Conservation (phyloP, 1,139 yeast genomes). For the Sugiyamaella paludigena region DNA sequence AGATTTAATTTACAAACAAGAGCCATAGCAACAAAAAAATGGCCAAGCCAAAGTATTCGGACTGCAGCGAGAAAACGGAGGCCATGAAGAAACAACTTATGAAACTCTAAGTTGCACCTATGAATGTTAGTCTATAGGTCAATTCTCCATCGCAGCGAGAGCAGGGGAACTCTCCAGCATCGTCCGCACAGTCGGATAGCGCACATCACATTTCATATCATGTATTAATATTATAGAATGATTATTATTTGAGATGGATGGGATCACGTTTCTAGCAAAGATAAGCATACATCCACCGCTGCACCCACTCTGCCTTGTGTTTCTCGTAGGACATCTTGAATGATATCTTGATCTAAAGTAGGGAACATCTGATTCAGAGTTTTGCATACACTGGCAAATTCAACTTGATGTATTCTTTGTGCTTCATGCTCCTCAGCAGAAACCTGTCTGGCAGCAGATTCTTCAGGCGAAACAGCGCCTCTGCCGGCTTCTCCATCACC, state of each 20-base stretch:
- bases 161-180: too few relatives aligned
- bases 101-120: too few relatives aligned
- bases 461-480: constrained; percentile 31
- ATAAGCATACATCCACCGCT: constrained; percentile 63
- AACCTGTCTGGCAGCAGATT: constrained; percentile 40
- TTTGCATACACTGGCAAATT: constrained; percentile 44
- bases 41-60: too few relatives aligned
- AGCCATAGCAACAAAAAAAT: too few relatives aligned
- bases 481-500: not conserved
- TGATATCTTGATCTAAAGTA: constrained; percentile 59
- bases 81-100: too few relatives aligned
- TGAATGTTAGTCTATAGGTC: too few relatives aligned
- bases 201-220: not conserved
- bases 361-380: constrained; percentile 75
- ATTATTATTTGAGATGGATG: too few relatives aligned
- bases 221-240: not conserved
- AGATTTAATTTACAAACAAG: too few relatives aligned
- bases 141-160: too few relatives aligned
- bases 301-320: constrained; percentile 69
- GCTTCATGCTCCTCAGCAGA: constrained; percentile 42
- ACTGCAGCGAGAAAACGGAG: too few relatives aligned
- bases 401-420: constrained; percentile 39
- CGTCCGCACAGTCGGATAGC: too few relatives aligned
- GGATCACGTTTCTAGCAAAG: constrained; percentile 25
- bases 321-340: constrained; percentile 67